Conservation (phyloP, 225 moss, liverwort and hornwort genomes). For the Sphagnum contortum region DNA sequence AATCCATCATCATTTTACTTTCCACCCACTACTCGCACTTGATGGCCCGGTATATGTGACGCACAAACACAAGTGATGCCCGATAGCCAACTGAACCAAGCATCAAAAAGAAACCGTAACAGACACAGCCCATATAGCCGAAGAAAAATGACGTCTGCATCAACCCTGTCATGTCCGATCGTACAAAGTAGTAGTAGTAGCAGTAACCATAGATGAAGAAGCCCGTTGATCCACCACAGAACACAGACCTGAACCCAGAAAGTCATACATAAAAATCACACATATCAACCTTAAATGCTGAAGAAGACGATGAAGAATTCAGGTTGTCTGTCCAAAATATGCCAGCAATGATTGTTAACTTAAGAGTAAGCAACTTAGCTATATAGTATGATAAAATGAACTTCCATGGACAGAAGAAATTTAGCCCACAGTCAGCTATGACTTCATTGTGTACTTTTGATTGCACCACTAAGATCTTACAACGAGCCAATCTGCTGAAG, state of each 20-base stretch:
- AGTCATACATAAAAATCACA: too few relatives aligned
- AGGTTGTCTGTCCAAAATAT: neutral
- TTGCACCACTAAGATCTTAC: too few relatives aligned
- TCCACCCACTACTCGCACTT: slow-evolving; percentile 67
- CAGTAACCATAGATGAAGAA: slow-evolving; percentile 85
- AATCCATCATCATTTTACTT: too few relatives aligned
- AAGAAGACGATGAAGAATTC: too few relatives aligned
- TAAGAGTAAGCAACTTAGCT: too few relatives aligned
- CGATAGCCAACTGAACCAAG: slow-evolving; percentile 83
- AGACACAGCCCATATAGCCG: slow-evolving; percentile 94
- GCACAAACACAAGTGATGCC: slow-evolving; percentile 85
- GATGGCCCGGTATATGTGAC: slow-evolving; percentile 92
- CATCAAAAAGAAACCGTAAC: slow-evolving; percentile 95
- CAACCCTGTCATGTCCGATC: slow-evolving; percentile 80
- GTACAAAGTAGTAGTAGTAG: slow-evolving; percentile 73
- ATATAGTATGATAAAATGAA: too few relatives aligned
- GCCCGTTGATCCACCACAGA: slow-evolving; percentile 89
- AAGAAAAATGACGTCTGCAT: slow-evolving; percentile 91
- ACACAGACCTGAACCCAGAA: slow-evolving; percentile 57
- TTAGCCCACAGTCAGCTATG: too few relatives aligned
- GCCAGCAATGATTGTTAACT: neutral
- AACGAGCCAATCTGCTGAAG: too few relatives aligned
- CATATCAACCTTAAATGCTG: too few relatives aligned
- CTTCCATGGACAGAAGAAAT: too few relatives aligned
- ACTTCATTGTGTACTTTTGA: too few relatives aligned